Conservation (phyloP, 179 eudicot species). For the Silene vulgaris region DNA sequence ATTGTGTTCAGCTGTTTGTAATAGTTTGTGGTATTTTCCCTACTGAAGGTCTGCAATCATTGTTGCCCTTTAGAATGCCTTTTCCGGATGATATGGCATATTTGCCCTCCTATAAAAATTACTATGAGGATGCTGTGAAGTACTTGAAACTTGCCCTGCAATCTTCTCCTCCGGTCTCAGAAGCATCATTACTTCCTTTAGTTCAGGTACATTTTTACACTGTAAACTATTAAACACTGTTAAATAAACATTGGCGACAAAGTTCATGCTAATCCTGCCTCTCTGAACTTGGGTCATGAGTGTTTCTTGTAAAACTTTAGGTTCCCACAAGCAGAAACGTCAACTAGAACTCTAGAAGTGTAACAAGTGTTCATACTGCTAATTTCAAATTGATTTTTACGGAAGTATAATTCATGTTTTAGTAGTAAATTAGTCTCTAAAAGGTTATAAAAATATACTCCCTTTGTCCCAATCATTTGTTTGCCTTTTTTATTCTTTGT, state of each 20-base stretch:
- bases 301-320: neutral
- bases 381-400: neutral
- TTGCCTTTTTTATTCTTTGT: too few relatives aligned
- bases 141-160: conserved; percentile 58
- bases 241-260: neutral
- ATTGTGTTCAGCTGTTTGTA: neutral
- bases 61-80: conserved; percentile 55
- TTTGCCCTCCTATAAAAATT: conserved; percentile 31
- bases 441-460: neutral
- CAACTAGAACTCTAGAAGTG: neutral
- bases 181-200: conserved; percentile 78
- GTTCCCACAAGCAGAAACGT: neutral
- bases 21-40: neutral
- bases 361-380: neutral
- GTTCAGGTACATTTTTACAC: conserved; percentile 48
- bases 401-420: neutral
- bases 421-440: neutral
- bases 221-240: neutral
- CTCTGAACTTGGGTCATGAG: neutral
- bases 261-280: neutral
- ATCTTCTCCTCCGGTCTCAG: conserved; percentile 54
- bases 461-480: too few relatives aligned
- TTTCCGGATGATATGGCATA: conserved; percentile 39
- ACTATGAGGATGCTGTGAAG: conserved; percentile 57
- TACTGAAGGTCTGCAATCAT: conserved; percentile 47